phyloP scores from a whole-genome alignment of 2,329 filamentous ascomycete genomes.

The Aspergillus aculeatinus region DNA sequence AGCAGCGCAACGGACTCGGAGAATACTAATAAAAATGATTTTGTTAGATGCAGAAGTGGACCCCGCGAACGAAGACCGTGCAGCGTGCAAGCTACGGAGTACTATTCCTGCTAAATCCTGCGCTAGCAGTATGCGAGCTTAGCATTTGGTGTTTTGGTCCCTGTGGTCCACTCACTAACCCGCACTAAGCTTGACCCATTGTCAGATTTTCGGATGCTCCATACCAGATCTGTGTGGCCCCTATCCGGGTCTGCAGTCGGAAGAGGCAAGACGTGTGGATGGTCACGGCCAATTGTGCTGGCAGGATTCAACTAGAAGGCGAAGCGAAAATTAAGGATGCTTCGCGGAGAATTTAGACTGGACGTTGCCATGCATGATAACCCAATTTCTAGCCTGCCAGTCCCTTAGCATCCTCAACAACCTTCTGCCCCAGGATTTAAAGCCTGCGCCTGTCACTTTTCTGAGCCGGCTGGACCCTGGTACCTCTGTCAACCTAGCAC shows the following conservation, averaged over 20 bases:
- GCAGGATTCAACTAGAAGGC: background rate
- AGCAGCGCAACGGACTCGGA: background rate
- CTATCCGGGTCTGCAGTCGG: background rate
- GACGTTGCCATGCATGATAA: constrained; percentile 1
- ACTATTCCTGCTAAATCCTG: constrained; percentile 1
- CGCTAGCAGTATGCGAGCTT: background rate
- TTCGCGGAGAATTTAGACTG: constrained; percentile 1
- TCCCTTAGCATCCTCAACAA: background rate
- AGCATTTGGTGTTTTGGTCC: background rate
- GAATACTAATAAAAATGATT: background rate
- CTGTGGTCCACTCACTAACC: background rate
- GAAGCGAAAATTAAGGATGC: background rate
- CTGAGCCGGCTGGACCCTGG: background rate
- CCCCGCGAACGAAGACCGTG: background rate
- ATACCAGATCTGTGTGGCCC: constrained; percentile 1
- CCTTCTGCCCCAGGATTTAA: background rate
- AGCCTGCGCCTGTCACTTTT: background rate
- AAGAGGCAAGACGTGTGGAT: background rate
- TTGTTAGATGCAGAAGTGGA: background rate
- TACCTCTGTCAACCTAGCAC: background rate
- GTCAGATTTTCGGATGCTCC: background rate
- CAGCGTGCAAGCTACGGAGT: background rate
- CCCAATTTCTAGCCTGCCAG: constrained; percentile 1
- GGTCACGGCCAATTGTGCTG: background rate
- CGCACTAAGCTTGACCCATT: background rate